Evolutionary conservation across 441 rosid species (phyloP), one percentile per base, ranked within the genome.

Genomic region (Eutrema salsugineum): DNA sequence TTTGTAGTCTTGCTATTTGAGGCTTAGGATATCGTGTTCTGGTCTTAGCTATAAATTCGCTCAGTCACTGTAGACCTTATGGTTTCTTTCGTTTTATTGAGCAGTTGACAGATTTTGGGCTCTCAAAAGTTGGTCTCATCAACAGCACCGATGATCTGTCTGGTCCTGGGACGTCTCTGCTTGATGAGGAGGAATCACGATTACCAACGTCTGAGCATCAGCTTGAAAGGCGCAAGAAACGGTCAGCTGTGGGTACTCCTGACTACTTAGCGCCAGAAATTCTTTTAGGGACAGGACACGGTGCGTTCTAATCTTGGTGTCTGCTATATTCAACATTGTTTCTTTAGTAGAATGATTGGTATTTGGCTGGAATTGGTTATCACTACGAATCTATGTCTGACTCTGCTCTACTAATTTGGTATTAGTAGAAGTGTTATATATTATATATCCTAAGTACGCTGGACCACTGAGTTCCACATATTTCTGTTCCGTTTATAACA

Each of bases 241-340:
- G 99, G 66, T 91, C 99, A 73, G 98, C 99, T 72, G 98, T 91
- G 76, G 99, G 99, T 78, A 96, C 99, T 30, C 99, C 99, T 27
- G 99, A 96, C 83, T 96, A 96, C 80, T 84, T 96, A 93, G 99
- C 99, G n/a, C 99, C 99, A 43, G 99, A 96, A 83, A 93, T 96
- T 68, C 98, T 96, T 75, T 77, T 96, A 81, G 99, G 99, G 82
- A 96, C 97, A 42, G 98, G 99, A 78, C 98, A 96, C 82, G 99
- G 99, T 96, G 79, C 88, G 87, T 83, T 70, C 66, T 62, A 66
- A 38, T 59, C 70, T 58, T 76, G 69, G 81, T 72, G 68, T 60
- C 47, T 27, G 30, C 58, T 35, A 27, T 48, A 24, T 59, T 60
- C 40, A 28, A 50, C 40, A 53, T 71, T 77, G 33, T 46, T 15